Evolutionary conservation across 257 asterid genomes (phyloP), one percentile per base, ranked within the genome.

Genomic region (Penstemon eatonii): DNA sequence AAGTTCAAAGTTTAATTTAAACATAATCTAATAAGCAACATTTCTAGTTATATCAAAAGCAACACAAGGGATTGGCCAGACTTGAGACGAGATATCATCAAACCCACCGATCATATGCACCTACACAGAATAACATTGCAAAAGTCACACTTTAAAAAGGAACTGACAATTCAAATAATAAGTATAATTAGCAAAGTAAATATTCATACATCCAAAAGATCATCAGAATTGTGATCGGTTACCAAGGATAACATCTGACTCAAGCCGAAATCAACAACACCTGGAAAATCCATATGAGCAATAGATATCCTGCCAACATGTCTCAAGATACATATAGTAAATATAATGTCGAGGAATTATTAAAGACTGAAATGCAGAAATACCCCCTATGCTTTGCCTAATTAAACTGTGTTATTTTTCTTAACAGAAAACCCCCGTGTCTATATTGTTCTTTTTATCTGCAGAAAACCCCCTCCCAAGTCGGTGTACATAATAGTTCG

Each of bases 61-160:
- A 70, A 72, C 33, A 74, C 69, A 43, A 68, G 72, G 71, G 77
- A 68, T 60, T 43, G 75, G 78, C 42, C 89, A 76, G 71, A 92
- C 98, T 68, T 86, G 71, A 75, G 81, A 79, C 7, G 85, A 69
- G 77, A 82, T 72, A 66, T 94, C 99, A 74, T 87, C 90, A 73
- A 84, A 91, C 13, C 89, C 96, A 58, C 97, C 99, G 13, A 90
- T 58, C 66, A 90, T 76, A 87, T 94, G 96, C 79, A 91, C 98
- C 98, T 93, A 92, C 82, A 86, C 43, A 67, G 64, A 18, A 75
- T 62, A 56, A 69, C 55, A 19, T 56, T 62, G 49, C 47, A 57
- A 8, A 66, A 42, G 63, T 80, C 68, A 80, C 10, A 68, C 68
- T 66, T 56, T 8, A 38, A 43, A 70, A 61, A 59, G 15, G 78